Evolutionary conservation across 495 filamentous ascomycete genomes (phyloP).

Genomic region (Astrocystis sublimbata): DNA sequence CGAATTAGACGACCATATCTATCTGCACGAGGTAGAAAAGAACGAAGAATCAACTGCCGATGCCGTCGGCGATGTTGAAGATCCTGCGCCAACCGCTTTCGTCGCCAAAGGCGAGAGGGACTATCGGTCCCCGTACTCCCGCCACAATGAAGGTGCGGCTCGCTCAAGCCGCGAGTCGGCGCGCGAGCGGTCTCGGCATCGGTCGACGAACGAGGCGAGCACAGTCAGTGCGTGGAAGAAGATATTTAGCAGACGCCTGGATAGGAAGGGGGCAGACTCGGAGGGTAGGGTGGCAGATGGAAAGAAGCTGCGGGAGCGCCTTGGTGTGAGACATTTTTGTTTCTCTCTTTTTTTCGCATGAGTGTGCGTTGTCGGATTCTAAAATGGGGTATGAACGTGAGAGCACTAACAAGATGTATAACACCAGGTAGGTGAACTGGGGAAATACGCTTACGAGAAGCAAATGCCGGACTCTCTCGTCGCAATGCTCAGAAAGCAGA

Average conservation of each 20-base stretch:
- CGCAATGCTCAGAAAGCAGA: slow-evolving; percentile 64
- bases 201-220: not conserved
- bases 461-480: slow-evolving; percentile 84
- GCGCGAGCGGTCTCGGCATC: not conserved
- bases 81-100: not conserved
- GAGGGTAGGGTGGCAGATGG: slow-evolving; percentile 13
- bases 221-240: slow-evolving; percentile 15
- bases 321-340: not conserved
- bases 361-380: not conserved
- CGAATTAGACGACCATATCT: slow-evolving; percentile 70
- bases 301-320: slow-evolving; percentile 32
- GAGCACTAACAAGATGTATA: slow-evolving; percentile 15
- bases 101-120: not conserved
- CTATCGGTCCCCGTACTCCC: slow-evolving; percentile 23
- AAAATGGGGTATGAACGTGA: too few relatives aligned
- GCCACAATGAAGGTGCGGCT: slow-evolving; percentile 21
- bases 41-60: slow-evolving; percentile 32
- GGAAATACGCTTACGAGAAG: slow-evolving; percentile 82
- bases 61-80: slow-evolving; percentile 14
- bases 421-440: slow-evolving; percentile 62
- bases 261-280: slow-evolving; percentile 12
- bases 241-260: slow-evolving; percentile 1
- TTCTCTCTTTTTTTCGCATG: not conserved
- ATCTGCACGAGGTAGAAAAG: slow-evolving; percentile 67
- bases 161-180: not conserved